These are phyloP conservation scores for Pythium insidiosum DNA, from an alignment of 352 stramenopile genomes.

Conservation along the genomic window DNA sequence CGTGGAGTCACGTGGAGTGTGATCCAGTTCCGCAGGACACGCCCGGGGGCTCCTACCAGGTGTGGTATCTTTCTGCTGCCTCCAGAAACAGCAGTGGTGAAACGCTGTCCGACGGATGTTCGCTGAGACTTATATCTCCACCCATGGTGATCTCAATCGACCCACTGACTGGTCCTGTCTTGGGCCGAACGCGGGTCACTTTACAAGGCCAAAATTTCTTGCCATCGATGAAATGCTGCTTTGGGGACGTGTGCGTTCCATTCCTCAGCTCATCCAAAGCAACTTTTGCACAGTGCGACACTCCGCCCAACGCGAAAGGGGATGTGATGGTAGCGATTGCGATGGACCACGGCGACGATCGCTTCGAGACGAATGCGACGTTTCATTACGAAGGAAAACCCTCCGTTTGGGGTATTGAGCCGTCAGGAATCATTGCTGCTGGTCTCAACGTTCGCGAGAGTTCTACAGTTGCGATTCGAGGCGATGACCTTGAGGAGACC, in stretches of 20 bases:
- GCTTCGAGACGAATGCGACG: too few relatives aligned
- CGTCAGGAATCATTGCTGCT: too few relatives aligned
- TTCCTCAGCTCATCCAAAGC: conserved; percentile 13
- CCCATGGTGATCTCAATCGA: conserved; percentile 15
- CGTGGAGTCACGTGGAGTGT: conserved; percentile 19
- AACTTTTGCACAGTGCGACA: not conserved
- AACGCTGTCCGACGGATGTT: too few relatives aligned
- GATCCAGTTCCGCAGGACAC: too few relatives aligned
- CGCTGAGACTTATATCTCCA: not conserved
- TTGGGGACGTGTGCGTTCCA: conserved; percentile 23
- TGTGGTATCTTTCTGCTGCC: too few relatives aligned
- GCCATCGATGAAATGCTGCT: conserved; percentile 32
- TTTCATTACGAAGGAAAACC: too few relatives aligned
- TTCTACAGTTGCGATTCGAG: conserved; percentile 1
- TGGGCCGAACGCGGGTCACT: conserved; percentile 17
- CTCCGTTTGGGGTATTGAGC: too few relatives aligned
- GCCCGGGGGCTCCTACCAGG: too few relatives aligned
- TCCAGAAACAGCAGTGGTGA: too few relatives aligned
- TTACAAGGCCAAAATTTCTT: conserved; percentile 19
- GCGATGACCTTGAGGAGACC: not conserved
- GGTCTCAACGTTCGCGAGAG: too few relatives aligned
- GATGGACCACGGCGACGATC: not conserved
- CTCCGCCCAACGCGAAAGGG: not conserved
- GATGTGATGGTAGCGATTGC: not conserved
- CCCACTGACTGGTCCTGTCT: conserved; percentile 13